Percentiles rank a stretch among this genome's conserved stretches.
Conservation (phyloP, 768 basidiomycete species). For the Vararia minispora region DNA sequence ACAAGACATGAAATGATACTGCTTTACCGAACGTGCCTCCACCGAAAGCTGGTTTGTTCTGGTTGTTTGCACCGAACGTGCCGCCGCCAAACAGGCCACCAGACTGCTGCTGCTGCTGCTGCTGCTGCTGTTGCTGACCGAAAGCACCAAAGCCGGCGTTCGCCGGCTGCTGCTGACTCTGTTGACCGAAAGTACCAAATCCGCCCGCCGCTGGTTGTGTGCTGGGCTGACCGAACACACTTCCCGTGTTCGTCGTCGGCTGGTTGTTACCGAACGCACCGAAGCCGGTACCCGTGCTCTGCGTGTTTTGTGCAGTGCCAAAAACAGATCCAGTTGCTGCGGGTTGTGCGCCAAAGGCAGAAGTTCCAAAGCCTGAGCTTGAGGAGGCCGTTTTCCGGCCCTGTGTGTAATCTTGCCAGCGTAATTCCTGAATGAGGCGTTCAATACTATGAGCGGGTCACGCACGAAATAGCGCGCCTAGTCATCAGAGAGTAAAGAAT, state of each 20-base stretch:
- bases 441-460: too few relatives aligned
- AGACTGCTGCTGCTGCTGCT: slow-evolving; percentile 20
- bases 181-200: slow-evolving; percentile 19
- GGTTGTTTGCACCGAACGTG: slow-evolving; percentile 22
- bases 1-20: neutral
- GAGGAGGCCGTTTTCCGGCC: slow-evolving; percentile 30
- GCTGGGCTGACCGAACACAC: slow-evolving; percentile 20
- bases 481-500: slow-evolving; percentile 5
- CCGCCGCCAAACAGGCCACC: slow-evolving; percentile 20
- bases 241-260: slow-evolving; percentile 14
- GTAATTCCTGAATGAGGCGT: slow-evolving; percentile 27
- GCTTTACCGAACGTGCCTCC: slow-evolving; percentile 9
- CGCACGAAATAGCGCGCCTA: too few relatives aligned
- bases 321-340: slow-evolving; percentile 17
- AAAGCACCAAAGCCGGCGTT: slow-evolving; percentile 24
- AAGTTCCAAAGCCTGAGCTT: slow-evolving; percentile 21
- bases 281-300: slow-evolving; percentile 14
- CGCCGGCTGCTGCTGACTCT: slow-evolving; percentile 20
- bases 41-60: slow-evolving; percentile 24
- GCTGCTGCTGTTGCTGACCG: slow-evolving; percentile 17
- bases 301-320: slow-evolving; percentile 19
- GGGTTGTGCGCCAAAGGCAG: slow-evolving; percentile 22
- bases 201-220: slow-evolving; percentile 13
- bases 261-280: slow-evolving; percentile 8
- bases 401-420: slow-evolving; percentile 36